Conservation (phyloP, 1,284 basidiomycete genomes). For the Athelia sp. region DNA sequence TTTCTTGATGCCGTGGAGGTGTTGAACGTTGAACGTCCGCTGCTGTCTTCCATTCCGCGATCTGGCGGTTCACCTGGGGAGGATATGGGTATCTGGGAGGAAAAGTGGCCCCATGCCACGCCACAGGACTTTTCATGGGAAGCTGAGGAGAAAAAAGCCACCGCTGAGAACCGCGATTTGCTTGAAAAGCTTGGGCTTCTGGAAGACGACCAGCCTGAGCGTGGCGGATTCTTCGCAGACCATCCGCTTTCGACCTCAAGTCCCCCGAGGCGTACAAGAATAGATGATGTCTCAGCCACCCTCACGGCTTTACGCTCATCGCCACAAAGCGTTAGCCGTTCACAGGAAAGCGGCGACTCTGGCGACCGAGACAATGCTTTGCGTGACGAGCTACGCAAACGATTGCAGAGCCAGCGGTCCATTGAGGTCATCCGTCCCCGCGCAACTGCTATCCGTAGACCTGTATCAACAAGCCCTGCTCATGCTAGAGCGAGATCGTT, state of each 20-base stretch:
- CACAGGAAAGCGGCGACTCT: neutral
- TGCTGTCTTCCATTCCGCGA: neutral
- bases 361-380: neutral
- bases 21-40: neutral
- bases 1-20: neutral
- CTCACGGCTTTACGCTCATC: neutral
- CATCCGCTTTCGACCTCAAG: neutral
- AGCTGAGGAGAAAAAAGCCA: neutral
- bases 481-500: no score
- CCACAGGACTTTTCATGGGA: neutral
- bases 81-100: no score
- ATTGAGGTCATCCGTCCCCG: neutral
- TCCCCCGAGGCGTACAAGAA: neutral
- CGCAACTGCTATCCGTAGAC: neutral
- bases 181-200: neutral
- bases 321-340: neutral
- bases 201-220: neutral
- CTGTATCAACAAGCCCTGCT: neutral
- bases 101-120: no score
- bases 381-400: neutral
- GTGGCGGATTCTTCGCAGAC: neutral
- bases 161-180: neutral
- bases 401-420: neutral
- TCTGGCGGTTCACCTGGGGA: neutral
- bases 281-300: neutral